Evolutionary conservation across 2,329 filamentous ascomycete genomes (phyloP), one percentile per base, ranked within the genome.

Genomic region (Thelonectria blattea): DNA sequence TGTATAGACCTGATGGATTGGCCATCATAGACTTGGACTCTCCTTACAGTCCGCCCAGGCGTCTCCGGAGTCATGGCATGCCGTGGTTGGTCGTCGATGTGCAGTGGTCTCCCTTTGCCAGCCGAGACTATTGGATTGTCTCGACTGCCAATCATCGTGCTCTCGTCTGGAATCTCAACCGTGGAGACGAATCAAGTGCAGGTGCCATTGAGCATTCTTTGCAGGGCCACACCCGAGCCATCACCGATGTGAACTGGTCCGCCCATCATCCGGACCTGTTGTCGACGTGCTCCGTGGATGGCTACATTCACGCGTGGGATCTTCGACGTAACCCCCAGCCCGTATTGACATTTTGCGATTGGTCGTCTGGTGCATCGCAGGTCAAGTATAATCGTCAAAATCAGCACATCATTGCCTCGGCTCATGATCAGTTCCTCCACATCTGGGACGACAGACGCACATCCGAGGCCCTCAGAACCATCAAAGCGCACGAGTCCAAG

Each of bases 31-130:
- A 97, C 70, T 83, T 97, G 48, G 93, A 97, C 78, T 93, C 89
- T 11, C 92, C 92, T 1, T 95, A 93, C 73, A 95, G 90, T 61
- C 90, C 91, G 10, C 94, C 94, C 17, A 89, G 93, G 17, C 90
- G 93, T 70, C 83, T 97, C 49, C 85, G 83, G 68, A 90, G 90
- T 63, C 92, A 96, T 76, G 90, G 92, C 56, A 88, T 92, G 45
- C 90, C 92, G n/a, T 97, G 93, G 92, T 88, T 96, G 52, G 93
- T 97, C 5, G 93, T 94, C 11, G 94, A 97, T 75, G 93, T 97
- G 30, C 94, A 97, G 76, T 97, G 94, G 94, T 97, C 92, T 11
- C 94, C 94, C 1, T 97, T 97, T 74, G 91, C 93, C 12, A 87
- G 86, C 18, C 87, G 93, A 49, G 91, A 96, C 74, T 93, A 93